Percentiles rank a stretch among this genome's conserved stretches.
These are phyloP conservation scores for Marasmius fiardii DNA, from an alignment of 1,284 basidiomycete genomes.

Conservation along the genomic window DNA sequence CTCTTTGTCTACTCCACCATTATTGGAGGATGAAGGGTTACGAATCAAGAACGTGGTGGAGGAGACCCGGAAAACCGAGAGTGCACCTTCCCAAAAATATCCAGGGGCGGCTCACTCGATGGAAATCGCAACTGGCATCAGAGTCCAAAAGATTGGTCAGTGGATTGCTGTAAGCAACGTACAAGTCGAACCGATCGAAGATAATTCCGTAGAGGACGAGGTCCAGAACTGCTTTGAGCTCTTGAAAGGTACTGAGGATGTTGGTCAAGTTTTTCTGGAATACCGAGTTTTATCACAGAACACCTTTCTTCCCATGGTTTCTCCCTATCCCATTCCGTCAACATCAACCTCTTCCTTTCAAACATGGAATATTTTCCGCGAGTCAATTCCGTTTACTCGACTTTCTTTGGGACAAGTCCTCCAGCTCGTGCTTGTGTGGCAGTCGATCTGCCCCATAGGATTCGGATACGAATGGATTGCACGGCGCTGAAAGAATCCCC, in stretches of 20 bases:
- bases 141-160: not conserved
- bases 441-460: constrained; percentile 58
- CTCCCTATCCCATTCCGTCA: constrained; percentile 60
- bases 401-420: constrained; percentile 87
- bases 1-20: constrained; percentile 38
- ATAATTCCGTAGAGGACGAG: constrained; percentile 40
- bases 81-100: not conserved
- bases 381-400: constrained; percentile 77
- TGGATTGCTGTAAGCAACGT: not conserved
- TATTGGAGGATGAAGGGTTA: constrained; percentile 45
- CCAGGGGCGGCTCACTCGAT: no score
- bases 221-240: constrained; percentile 57
- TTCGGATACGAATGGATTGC: constrained; percentile 73
- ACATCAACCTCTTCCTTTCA: constrained; percentile 84
- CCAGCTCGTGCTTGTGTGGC: constrained; percentile 92
- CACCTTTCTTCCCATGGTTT: constrained; percentile 44
- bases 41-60: constrained; percentile 21
- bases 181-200: not conserved
- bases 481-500: constrained; percentile 54
- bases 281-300: constrained; percentile 32
- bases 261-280: constrained; percentile 11
- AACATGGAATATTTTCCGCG: constrained; percentile 74
- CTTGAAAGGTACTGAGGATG: constrained; percentile 47
- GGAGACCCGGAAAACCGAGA: not conserved
- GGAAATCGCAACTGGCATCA: not conserved